Evolutionary conservation across 768 basidiomycete species (phyloP), one percentile per base, ranked within the genome.

Genomic region (Tulasnella sp.): DNA sequence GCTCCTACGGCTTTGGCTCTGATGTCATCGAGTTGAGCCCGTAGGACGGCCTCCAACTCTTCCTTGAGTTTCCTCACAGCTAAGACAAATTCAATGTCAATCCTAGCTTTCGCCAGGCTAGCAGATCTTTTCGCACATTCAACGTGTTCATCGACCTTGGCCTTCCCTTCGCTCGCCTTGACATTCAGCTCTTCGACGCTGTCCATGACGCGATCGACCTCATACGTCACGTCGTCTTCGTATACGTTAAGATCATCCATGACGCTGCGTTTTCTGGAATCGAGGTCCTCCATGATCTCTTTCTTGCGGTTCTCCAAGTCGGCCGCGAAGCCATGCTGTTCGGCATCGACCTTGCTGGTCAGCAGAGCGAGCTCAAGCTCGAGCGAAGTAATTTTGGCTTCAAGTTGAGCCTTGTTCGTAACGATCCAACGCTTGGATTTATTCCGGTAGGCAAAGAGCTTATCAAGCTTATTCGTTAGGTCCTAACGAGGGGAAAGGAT

Each of bases 381-480:
- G 12, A 68, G 34, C 10, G 24, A 31, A 12, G 62, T 40, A 52
- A 77, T 9, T 40, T 52, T 77, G 9, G 56, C 4, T 36, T 77
- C 76, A 39, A 77, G 36, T 36, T 77, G 76, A 36, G n/a, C 31
- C 24, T 77, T 77, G 56, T 77, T 46, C 48, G 58, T n/a, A 27
- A 19, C 27, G 76, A 77, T 38, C 16, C 58, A n/a, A 8, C 76
- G 58, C 24, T 77, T 71, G 34, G 76, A 77, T 40, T 62, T 27
- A 27, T 71, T 71, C 27, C n/a, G 56, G 58, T 36, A 71, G 18
- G 48, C 62, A n/a, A 56, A 21, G 18, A 77, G 62, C 34, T 52
- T 40, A 34, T 46, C 31, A 34, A 77, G 42, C 24, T 77, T 71
- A 1, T 36, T 56, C 27, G 38, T 77, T 9, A 39, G 36, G 19